These are phyloP conservation scores for Limnanthes douglasii DNA, from an alignment of 345 rosid genomes.

Conservation along the genomic window DNA sequence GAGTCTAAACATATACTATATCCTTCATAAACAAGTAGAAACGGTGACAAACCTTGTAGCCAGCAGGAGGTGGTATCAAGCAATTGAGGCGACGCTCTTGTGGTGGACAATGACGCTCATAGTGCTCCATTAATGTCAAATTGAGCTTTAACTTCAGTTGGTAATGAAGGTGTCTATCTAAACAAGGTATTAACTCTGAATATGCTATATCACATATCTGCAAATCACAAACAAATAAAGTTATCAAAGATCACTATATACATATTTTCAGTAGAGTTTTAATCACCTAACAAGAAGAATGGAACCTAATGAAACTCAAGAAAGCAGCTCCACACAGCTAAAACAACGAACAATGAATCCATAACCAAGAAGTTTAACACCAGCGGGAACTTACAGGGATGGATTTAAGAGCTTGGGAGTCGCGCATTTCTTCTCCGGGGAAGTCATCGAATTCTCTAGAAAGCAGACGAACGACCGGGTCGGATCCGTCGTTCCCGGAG, in stretches of 20 bases:
- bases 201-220: slow-evolving; percentile 68
- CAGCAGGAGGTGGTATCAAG: slow-evolving; percentile 72
- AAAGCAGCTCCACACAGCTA: no score
- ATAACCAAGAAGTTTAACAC: no score
- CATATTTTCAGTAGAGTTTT: no score
- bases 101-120: slow-evolving; percentile 90
- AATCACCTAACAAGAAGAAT: no score
- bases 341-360: no score
- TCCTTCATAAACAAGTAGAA: slow-evolving; percentile 1
- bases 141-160: slow-evolving; percentile 69
- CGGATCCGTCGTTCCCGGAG: slow-evolving; percentile 23
- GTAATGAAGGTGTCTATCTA: slow-evolving; percentile 72
- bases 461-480: slow-evolving; percentile 19
- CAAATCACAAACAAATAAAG: background rate
- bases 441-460: slow-evolving; percentile 11
- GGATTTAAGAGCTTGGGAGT: slow-evolving; percentile 29
- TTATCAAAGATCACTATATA: no score
- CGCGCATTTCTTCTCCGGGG: slow-evolving; percentile 19
- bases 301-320: no score
- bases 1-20: slow-evolving; percentile 4
- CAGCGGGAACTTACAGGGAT: slow-evolving; percentile 38
- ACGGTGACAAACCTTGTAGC: slow-evolving; percentile 56
- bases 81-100: slow-evolving; percentile 78
- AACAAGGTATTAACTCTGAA: slow-evolving; percentile 89
- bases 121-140: slow-evolving; percentile 84